Evolutionary conservation across 1,139 yeast species (phyloP).

Genomic region (Yamadazyma conglobata): DNA sequence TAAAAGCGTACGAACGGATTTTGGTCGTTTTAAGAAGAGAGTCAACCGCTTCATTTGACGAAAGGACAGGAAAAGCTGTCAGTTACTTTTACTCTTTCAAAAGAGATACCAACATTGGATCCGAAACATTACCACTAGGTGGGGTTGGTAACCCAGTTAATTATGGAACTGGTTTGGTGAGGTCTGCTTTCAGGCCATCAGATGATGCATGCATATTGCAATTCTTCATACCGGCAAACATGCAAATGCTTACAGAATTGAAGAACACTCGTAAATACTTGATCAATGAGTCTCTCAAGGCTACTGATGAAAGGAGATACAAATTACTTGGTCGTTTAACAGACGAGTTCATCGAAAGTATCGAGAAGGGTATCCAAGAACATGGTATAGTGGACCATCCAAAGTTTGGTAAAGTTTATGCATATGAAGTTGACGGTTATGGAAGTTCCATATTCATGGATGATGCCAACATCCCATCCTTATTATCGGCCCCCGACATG

Average conservation of each 20-base stretch:
- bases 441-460: conserved; percentile 78
- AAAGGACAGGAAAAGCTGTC: conserved; percentile 49
- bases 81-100: conserved; percentile 62
- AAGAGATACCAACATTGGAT: conserved; percentile 69
- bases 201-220: conserved; percentile 85
- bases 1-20: conserved; percentile 52
- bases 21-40: conserved; percentile 58
- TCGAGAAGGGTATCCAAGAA: conserved; percentile 56
- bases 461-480: conserved; percentile 86
- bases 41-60: conserved; percentile 59
- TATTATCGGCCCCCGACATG: conserved; percentile 75
- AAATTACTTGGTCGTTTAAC: conserved; percentile 17
- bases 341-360: conserved; percentile 35
- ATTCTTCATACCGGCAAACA: conserved; percentile 82
- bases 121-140: conserved; percentile 74
- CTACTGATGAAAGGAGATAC: conserved; percentile 9
- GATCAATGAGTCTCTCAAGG: conserved; percentile 14
- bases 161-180: conserved; percentile 61
- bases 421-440: conserved; percentile 87
- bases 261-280: conserved; percentile 23
- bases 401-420: conserved; percentile 70
- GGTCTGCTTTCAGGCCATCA: conserved; percentile 89
- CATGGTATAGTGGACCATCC: conserved; percentile 69
- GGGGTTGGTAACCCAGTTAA: conserved; percentile 87
- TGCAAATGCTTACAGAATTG: conserved; percentile 68